Base-by-base conservation (phyloP, 345 rosid genomes). In the Abelmoschus esculentus region DNA sequence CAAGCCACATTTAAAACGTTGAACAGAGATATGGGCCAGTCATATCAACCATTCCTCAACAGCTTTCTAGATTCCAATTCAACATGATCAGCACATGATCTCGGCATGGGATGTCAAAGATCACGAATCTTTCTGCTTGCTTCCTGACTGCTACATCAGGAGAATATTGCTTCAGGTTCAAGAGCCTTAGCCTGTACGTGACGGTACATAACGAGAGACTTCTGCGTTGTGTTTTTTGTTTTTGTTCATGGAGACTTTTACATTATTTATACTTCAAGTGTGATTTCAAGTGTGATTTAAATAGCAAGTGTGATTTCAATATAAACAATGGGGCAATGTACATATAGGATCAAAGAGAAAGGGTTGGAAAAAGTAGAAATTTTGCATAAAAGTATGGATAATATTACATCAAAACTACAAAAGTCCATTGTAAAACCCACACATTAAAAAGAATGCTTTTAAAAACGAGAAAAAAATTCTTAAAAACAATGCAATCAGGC, bases 41-140 rank as follows among this genome's bases (percentile, higher is more conserved):
- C 44, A 92, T 92, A 74, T 92, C 97, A 42, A 90, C 98, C 78
- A 92, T 92, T 77, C 98, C 98, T 40, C 97, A 92, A 81, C 98
- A 92, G 82, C 97, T 92, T 62, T 92, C 98, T 50, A 90, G 98
- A 83, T 90, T 90, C 85, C 96, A 89, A 77, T 90, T 92, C 86
- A 90, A 89, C 73, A 92, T 92, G 98, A 84, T 90, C 67, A 74
- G 89, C 49, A 77, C 85, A 9, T 90, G 81, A 92, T 66, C 70
- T 52, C 14, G 65, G 63, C 50, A 42, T 66, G 63, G 69, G 54
- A 54, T 76, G 56, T 53, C 6, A 10, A 8, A 40, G 73, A 66
- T 58, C 47, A 22, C 34, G 36, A 55, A 10, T 31, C 63, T 49
- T 26, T 11, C 62, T 28, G 8, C 53, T 10, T 12, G 40, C 60